Conservation (phyloP, 1,139 yeast genomes). For the Wickerhamiella pararugosa region DNA sequence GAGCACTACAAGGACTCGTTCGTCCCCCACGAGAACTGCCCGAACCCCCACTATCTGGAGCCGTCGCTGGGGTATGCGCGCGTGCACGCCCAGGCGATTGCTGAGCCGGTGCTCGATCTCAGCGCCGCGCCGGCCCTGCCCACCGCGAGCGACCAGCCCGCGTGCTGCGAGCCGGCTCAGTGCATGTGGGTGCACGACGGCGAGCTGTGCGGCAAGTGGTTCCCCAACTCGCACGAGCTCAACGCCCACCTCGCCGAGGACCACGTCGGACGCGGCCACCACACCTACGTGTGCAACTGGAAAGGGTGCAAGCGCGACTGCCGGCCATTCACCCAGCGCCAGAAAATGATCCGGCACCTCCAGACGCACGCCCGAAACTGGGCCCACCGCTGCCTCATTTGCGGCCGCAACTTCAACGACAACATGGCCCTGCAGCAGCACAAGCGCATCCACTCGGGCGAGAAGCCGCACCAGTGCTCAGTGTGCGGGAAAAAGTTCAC, state of each 20-base stretch:
- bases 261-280: constrained; percentile 65
- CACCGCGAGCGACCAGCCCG: background rate
- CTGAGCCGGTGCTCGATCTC: background rate
- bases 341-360: constrained; percentile 70
- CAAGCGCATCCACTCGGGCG: constrained; percentile 73
- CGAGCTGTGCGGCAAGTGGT: constrained; percentile 36
- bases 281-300: constrained; percentile 78
- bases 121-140: background rate
- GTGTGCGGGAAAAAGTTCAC: constrained; percentile 67
- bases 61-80: background rate
- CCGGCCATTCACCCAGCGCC: constrained; percentile 61
- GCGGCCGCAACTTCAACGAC: constrained; percentile 58
- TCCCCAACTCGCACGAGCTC: constrained; percentile 40
- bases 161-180: constrained; percentile 23
- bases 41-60: constrained; percentile 2
- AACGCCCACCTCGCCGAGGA: constrained; percentile 51
- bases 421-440: constrained; percentile 57
- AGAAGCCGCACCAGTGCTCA: constrained; percentile 70
- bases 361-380: constrained; percentile 77
- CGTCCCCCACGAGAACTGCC: constrained; percentile 17
- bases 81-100: background rate
- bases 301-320: constrained; percentile 50
- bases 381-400: constrained; percentile 52
- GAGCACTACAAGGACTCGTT: constrained; percentile 21
- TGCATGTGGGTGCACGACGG: constrained; percentile 33